Conservation (phyloP, 2,329 filamentous ascomycete species). For the Hirsutella thompsonii region DNA sequence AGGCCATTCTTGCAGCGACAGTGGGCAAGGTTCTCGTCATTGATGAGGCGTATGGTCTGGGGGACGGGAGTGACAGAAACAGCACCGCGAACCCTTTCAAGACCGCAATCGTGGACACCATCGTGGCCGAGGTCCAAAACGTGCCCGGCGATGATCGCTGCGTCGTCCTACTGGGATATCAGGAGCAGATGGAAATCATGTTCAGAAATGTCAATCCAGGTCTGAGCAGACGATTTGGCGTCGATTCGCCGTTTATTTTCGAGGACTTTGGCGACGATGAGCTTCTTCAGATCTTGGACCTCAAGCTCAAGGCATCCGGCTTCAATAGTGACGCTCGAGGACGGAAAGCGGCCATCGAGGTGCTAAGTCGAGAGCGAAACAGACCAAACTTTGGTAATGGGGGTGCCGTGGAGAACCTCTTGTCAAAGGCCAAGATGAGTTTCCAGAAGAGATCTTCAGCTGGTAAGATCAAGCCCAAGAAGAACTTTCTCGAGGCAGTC, state of each 20-base stretch:
- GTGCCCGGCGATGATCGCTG: constrained; percentile 59
- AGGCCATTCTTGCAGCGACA: constrained; percentile 53
- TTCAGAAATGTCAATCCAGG: constrained; percentile 64
- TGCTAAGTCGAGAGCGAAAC: constrained; percentile 49
- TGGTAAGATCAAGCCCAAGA: constrained; percentile 12
- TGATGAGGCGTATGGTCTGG: constrained; percentile 65
- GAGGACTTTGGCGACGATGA: constrained; percentile 52
- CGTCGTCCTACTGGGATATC: constrained; percentile 59
- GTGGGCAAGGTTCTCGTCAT: constrained; percentile 67
- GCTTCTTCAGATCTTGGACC: constrained; percentile 43
- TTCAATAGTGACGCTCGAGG: constrained; percentile 39
- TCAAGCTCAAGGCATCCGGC: constrained; percentile 46
- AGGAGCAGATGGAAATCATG: constrained; percentile 57
- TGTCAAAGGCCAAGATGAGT: constrained; percentile 39
- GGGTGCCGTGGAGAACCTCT: constrained; percentile 57
- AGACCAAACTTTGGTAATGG: constrained; percentile 62
- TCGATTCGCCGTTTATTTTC: constrained; percentile 52
- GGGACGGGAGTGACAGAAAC: constrained; percentile 19
- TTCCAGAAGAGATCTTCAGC: constrained; percentile 16
- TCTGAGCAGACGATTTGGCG: constrained; percentile 50
- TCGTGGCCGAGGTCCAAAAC: constrained; percentile 61
- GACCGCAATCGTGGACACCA: constrained; percentile 56
- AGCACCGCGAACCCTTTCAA: constrained; percentile 30
- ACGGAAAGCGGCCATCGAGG: constrained; percentile 40
- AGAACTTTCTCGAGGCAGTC: constrained; percentile 60